Conservation (phyloP, 768 basidiomycete species). For the Lactarius deliciosus region DNA sequence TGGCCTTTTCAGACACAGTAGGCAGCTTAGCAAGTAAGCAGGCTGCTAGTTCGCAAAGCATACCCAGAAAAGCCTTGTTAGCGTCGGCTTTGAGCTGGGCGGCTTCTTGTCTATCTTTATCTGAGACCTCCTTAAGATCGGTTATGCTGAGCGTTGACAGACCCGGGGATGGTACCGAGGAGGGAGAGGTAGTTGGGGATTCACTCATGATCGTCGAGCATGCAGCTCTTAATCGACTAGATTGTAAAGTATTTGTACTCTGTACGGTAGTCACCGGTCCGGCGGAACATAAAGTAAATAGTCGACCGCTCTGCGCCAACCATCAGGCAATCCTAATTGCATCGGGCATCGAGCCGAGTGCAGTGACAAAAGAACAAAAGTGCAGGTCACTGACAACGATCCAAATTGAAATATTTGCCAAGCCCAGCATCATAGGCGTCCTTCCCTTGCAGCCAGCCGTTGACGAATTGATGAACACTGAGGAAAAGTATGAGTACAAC, state of each 20-base stretch:
- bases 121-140: conserved; percentile 52
- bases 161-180: conserved; percentile 60
- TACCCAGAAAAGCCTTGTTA: conserved; percentile 83
- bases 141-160: conserved; percentile 49
- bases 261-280: conserved; percentile 8
- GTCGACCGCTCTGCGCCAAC: neutral
- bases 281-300: neutral
- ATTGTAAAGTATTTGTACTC: neutral
- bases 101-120: conserved; percentile 68
- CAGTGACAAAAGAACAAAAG: too few species aligned
- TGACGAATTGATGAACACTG: conserved; percentile 68
- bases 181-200: conserved; percentile 47
- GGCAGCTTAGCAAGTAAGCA: conserved; percentile 1
- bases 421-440: conserved; percentile 52
- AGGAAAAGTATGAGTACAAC: conserved; percentile 2
- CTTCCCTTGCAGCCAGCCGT: conserved; percentile 67
- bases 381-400: conserved; percentile 33
- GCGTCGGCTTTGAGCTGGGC: conserved; percentile 76
- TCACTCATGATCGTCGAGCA: conserved; percentile 32
- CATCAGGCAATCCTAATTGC: neutral
- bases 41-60: conserved; percentile 31
- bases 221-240: neutral
- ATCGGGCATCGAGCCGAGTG: neutral
- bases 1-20: conserved; percentile 47
- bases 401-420: conserved; percentile 69